phyloP scores from a whole-genome alignment of 768 basidiomycete genomes.

The Crassisporium funariophilum region DNA sequence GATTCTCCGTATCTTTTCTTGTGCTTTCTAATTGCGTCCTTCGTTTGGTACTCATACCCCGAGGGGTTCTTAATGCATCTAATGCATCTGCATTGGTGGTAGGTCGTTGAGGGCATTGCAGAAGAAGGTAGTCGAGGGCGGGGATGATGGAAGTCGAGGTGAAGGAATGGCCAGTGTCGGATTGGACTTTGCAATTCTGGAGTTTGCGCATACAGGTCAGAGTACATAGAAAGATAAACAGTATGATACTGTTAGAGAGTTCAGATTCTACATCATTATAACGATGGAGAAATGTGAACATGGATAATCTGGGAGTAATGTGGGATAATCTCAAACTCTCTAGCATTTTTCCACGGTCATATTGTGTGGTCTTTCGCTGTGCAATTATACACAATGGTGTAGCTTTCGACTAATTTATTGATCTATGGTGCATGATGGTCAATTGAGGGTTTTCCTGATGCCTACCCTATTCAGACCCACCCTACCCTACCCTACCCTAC shows the following conservation, averaged over 20 bases:
- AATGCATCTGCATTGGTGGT: background rate
- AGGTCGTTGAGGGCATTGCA: background rate
- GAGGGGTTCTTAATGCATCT: background rate
- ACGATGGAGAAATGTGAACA: background rate
- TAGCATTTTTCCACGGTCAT: conserved; percentile 3
- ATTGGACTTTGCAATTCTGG: too few relatives aligned
- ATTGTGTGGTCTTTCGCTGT: conserved; percentile 6
- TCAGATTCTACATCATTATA: background rate
- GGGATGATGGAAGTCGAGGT: background rate
- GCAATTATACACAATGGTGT: too few relatives aligned
- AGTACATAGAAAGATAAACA: background rate
- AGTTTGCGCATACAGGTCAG: too few relatives aligned
- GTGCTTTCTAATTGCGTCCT: conserved; percentile 4
- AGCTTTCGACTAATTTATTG: too few relatives aligned
- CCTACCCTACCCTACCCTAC: background rate
- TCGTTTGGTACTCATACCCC: conserved; percentile 5
- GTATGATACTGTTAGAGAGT: background rate
- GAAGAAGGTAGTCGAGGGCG: background rate
- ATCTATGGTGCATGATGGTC: too few relatives aligned
- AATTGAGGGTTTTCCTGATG: background rate
- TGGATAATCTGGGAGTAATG: conserved; percentile 1
- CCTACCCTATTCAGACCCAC: background rate
- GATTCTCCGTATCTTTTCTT: background rate
- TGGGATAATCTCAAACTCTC: background rate
- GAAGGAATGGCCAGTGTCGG: background rate